Conservation (phyloP, 768 basidiomycete species). For the Asterophora parasitica region DNA sequence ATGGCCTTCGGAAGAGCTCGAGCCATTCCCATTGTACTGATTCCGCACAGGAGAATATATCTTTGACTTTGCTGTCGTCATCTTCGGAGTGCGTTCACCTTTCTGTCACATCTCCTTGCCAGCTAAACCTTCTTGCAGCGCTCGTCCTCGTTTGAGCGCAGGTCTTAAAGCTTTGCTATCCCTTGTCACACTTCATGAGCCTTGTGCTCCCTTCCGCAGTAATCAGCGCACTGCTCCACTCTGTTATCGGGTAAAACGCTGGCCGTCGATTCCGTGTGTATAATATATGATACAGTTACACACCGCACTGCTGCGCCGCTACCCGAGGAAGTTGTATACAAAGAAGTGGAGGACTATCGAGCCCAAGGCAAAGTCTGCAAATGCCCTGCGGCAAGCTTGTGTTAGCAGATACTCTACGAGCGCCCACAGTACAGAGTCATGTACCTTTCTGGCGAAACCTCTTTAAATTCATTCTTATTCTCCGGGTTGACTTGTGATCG, state of each 20-base stretch:
- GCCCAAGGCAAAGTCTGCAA: conserved; percentile 94
- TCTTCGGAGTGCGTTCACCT: conserved; percentile 62
- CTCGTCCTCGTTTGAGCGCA: conserved; percentile 70
- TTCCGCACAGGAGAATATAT: conserved; percentile 66
- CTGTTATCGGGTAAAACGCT: not conserved
- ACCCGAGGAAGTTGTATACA: conserved; percentile 97
- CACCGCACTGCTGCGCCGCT: conserved; percentile 9
- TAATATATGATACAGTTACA: conserved; percentile 15
- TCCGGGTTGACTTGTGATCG: conserved; percentile 89
- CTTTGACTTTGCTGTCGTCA: conserved; percentile 82
- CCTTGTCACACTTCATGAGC: not conserved
- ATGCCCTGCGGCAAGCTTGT: conserved; percentile 58
- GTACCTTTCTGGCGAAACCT: conserved; percentile 90
- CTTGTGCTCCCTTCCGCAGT: not conserved
- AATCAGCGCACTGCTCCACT: not conserved
- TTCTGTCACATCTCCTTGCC: not conserved
- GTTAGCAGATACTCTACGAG: not conserved
- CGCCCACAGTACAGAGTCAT: conserved; percentile 19
- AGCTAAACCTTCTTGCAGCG: conserved; percentile 37
- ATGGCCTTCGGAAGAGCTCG: conserved; percentile 17
- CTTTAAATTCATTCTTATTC: conserved; percentile 79
- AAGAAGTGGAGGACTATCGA: conserved; percentile 97
- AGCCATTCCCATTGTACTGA: conserved; percentile 6
- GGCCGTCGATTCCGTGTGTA: not conserved
- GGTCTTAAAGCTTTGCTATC: conserved; percentile 19